Evolutionary conservation across 805 yeast species (phyloP).

Genomic region (Maudiozyma turicensis): DNA sequence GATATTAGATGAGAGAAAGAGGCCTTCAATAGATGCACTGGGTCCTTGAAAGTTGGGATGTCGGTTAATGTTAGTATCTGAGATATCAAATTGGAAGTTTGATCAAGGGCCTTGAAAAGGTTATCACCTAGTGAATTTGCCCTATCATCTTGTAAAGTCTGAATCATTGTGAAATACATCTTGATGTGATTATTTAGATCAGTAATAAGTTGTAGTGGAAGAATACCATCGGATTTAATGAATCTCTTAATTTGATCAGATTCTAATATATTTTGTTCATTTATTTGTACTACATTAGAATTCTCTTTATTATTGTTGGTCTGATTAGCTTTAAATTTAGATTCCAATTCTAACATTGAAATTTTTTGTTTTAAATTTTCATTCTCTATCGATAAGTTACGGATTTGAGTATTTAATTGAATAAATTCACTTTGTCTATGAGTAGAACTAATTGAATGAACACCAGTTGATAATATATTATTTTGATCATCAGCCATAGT

Average conservation of each 20-base stretch:
- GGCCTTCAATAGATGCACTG: conserved; percentile 40
- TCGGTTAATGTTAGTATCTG: conserved; percentile 12
- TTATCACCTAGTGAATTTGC: conserved; percentile 4
- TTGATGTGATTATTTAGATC: neutral
- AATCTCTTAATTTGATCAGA: conserved; percentile 6
- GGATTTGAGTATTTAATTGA: conserved; percentile 18
- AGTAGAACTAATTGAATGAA: neutral
- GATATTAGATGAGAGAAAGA: conserved; percentile 68
- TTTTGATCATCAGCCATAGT: neutral
- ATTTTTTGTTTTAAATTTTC: conserved; percentile 31
- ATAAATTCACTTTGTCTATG: conserved; percentile 19
- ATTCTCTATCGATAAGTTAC: conserved; percentile 24
- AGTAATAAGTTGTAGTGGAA: conserved; percentile 10
- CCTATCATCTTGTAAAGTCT: neutral
- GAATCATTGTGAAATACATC: neutral
- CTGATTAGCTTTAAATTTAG: conserved; percentile 7
- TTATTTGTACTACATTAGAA: neutral
- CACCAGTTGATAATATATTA: neutral
- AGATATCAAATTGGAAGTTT: conserved; percentile 10
- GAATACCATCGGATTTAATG: conserved; percentile 10
- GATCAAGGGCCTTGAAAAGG: conserved; percentile 15
- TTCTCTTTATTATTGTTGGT: neutral
- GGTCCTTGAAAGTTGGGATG: conserved; percentile 29
- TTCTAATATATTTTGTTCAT: conserved; percentile 1
- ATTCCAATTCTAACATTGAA: conserved; percentile 40